Evolutionary conservation across 2,329 filamentous ascomycete species (phyloP).

Genomic region (Colletotrichum sp.): DNA sequence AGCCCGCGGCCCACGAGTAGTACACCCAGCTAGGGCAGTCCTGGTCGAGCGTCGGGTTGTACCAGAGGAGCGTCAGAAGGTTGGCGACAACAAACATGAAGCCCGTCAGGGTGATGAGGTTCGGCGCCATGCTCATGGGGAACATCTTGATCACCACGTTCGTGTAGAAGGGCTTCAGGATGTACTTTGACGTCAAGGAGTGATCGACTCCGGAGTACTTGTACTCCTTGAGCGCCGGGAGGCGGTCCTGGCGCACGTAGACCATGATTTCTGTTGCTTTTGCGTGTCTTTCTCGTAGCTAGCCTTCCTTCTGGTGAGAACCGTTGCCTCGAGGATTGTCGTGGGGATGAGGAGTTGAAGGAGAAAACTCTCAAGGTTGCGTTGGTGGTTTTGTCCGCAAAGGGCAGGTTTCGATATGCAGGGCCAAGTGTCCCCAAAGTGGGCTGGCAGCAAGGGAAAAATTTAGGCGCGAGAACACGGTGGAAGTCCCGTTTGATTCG

Average conservation of each 20-base stretch:
- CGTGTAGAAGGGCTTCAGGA: slow-evolving; percentile 97
- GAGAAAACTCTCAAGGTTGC: not conserved
- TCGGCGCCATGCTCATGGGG: slow-evolving; percentile 92
- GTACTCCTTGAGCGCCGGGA: slow-evolving; percentile 90
- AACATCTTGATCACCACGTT: slow-evolving; percentile 94
- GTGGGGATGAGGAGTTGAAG: not conserved
- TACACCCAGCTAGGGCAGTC: slow-evolving; percentile 97
- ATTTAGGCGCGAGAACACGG: not conserved
- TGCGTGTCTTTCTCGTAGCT: not conserved
- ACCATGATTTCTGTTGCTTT: slow-evolving; percentile 66
- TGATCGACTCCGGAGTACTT: slow-evolving; percentile 94
- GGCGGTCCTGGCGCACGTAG: slow-evolving; percentile 91
- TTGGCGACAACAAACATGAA: slow-evolving; percentile 91
- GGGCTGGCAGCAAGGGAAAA: not conserved
- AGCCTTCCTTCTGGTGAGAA: not conserved
- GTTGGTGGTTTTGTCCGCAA: not conserved
- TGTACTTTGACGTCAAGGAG: slow-evolving; percentile 87
- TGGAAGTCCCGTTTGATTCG: not conserved
- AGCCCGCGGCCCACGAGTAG: slow-evolving; percentile 83
- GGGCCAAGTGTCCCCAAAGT: slow-evolving; percentile 1
- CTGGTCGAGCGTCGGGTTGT: slow-evolving; percentile 90
- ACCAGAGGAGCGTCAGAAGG: slow-evolving; percentile 91
- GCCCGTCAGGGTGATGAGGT: slow-evolving; percentile 86
- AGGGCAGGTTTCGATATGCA: not conserved
- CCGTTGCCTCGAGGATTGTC: not conserved